phyloP scores from a whole-genome alignment of 306 rosid species.

The Corylus avellana region DNA sequence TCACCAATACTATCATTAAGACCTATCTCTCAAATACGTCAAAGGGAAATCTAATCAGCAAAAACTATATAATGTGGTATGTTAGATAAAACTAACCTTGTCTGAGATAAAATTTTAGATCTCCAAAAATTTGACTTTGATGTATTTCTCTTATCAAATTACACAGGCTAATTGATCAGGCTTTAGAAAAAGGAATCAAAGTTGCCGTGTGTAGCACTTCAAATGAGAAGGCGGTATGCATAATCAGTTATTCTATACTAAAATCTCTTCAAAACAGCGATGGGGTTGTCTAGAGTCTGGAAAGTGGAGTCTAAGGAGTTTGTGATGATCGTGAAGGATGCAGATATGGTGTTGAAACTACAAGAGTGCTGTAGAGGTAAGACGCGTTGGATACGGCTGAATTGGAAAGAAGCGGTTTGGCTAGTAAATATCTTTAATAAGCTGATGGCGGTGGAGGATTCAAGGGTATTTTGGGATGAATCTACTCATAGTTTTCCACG shows the following conservation, averaged over 20 bases:
- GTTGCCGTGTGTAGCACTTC: constrained; percentile 99
- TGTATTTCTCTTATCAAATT: constrained; percentile 31
- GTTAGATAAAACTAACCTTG: not conserved
- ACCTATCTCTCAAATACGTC: not conserved
- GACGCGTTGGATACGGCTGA: too few relatives aligned
- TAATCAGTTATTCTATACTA: constrained; percentile 18
- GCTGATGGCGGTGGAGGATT: too few relatives aligned
- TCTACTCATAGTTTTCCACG: too few relatives aligned
- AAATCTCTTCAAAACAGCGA: too few relatives aligned
- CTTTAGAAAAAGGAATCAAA: constrained; percentile 78
- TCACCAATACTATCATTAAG: not conserved
- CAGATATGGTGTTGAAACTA: too few relatives aligned
- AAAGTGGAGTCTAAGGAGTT: too few relatives aligned
- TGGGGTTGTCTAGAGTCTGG: too few relatives aligned
- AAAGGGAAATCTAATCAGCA: not conserved
- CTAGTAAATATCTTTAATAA: too few relatives aligned
- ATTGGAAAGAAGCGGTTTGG: too few relatives aligned
- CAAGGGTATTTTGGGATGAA: too few relatives aligned
- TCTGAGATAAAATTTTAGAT: not conserved
- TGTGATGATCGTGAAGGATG: too few relatives aligned
- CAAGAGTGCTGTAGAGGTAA: too few relatives aligned
- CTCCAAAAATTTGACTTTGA: not conserved
- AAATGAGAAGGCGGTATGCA: constrained; percentile 99
- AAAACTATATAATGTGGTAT: not conserved
- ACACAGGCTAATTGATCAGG: constrained; percentile 88